phyloP scores from a whole-genome alignment of 768 basidiomycete genomes.

The Boletales sp. region DNA sequence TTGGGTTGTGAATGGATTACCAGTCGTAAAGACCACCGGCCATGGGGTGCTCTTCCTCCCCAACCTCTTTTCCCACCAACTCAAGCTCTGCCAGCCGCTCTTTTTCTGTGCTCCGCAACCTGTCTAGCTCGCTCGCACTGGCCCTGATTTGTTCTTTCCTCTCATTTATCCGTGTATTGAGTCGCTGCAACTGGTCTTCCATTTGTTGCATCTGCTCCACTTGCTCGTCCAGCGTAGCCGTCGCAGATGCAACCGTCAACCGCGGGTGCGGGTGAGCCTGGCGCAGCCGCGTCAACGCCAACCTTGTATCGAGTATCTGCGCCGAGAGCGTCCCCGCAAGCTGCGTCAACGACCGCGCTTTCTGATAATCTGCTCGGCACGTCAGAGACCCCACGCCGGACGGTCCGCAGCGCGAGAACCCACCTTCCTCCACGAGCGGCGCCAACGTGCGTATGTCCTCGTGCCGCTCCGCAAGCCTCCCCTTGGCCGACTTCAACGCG shows the following conservation, averaged over 20 bases:
- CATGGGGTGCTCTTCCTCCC: constrained; percentile 62
- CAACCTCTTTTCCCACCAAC: constrained; percentile 44
- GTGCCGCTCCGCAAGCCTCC: constrained; percentile 55
- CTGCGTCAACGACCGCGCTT: constrained; percentile 47
- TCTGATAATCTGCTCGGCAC: constrained; percentile 50
- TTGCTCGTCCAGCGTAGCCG: constrained; percentile 69
- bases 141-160: constrained; percentile 63
- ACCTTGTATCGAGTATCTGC: constrained; percentile 79
- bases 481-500: constrained; percentile 62
- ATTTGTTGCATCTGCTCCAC: constrained; percentile 77
- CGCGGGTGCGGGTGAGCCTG: constrained; percentile 79
- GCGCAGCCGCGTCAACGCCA: constrained; percentile 74
- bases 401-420: background rate
- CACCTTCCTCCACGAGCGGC: constrained; percentile 65
- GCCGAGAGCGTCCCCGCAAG: constrained; percentile 62
- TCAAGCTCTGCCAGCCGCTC: constrained; percentile 60
- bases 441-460: constrained; percentile 60
- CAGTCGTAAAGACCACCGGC: constrained; percentile 67
- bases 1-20: constrained; percentile 36
- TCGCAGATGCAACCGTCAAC: constrained; percentile 72
- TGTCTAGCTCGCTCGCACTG: constrained; percentile 53
- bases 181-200: constrained; percentile 57
- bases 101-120: constrained; percentile 57
- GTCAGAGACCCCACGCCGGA: background rate
- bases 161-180: constrained; percentile 47